A percentile compares a stretch with the other conserved stretches of the same genome.
Conservation (phyloP, 768 basidiomycete genomes). For the Postia placenta region DNA sequence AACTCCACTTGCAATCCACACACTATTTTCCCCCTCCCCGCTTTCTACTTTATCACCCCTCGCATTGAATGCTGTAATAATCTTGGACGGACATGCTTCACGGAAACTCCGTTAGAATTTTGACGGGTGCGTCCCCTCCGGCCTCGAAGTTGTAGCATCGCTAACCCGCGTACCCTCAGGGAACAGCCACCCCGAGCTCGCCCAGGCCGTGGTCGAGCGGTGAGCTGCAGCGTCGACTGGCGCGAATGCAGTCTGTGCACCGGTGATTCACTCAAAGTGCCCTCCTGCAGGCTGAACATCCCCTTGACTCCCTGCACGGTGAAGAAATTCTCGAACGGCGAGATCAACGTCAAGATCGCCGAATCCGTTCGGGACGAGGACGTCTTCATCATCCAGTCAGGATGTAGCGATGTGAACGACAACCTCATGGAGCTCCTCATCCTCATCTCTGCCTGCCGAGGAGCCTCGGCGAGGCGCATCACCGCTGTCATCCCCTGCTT, state of each 20-base stretch:
- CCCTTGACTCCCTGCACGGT: constrained; percentile 81
- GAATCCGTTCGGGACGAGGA: constrained; percentile 98
- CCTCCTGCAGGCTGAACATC: constrained; percentile 70
- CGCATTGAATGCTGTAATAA: constrained; percentile 10
- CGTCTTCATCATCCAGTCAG: constrained; percentile 96
- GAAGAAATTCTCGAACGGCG: constrained; percentile 91
- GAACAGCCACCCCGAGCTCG: constrained; percentile 97
- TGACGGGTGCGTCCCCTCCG: constrained; percentile 49
- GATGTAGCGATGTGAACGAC: constrained; percentile 87
- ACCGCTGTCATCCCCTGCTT: constrained; percentile 98
- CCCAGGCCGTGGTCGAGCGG: constrained; percentile 93
- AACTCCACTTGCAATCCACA: constrained; percentile 1
- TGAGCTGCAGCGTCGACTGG: constrained; percentile 57
- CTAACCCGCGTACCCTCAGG: constrained; percentile 41
- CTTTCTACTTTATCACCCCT: constrained; percentile 6
- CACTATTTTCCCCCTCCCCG: constrained; percentile 6
- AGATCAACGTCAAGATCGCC: constrained; percentile 90
- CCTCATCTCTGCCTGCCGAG: constrained; percentile 97
- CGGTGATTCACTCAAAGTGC: constrained; percentile 39
- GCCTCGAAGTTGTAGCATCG: neutral
- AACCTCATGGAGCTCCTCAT: constrained; percentile 98
- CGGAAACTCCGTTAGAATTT: constrained; percentile 73
- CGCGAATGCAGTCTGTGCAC: constrained; percentile 35
- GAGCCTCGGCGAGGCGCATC: constrained; percentile 89
- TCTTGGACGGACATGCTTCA: constrained; percentile 59